phyloP scores from a whole-genome alignment of 495 filamentous ascomycete genomes.

The Poronia punctata region DNA sequence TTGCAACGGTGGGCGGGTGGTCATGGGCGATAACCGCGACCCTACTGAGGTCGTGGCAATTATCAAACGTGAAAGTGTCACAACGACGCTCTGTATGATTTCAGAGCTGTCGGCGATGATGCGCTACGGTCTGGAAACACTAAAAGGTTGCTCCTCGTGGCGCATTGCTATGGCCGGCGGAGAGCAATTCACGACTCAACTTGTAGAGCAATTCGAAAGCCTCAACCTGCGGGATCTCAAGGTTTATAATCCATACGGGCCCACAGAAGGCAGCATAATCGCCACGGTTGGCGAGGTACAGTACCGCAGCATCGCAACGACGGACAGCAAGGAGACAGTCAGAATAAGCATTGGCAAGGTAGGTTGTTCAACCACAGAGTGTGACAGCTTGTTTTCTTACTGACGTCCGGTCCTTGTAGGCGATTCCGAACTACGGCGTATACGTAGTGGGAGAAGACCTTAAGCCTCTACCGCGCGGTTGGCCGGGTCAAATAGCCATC shows the following conservation, averaged over 20 bases:
- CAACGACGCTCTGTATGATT: too few species aligned
- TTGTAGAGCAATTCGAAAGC: background rate
- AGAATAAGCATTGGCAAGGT: too few species aligned
- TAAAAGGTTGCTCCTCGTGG: background rate
- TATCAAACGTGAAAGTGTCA: slow-evolving; percentile 3
- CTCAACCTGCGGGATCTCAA: background rate
- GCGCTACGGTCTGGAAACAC: too few species aligned
- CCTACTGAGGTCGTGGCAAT: slow-evolving; percentile 4
- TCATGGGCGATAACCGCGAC: slow-evolving; percentile 7
- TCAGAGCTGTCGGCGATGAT: too few species aligned
- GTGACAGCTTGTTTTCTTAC: background rate
- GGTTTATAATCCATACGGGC: background rate
- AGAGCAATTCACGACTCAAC: background rate
- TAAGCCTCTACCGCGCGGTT: slow-evolving; percentile 24
- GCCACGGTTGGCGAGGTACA: background rate
- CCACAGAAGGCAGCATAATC: slow-evolving; percentile 1
- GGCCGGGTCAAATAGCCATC: slow-evolving; percentile 15
- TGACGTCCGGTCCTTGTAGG: background rate
- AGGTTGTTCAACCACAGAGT: too few species aligned
- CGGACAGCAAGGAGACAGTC: too few species aligned
- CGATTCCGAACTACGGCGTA: slow-evolving; percentile 18
- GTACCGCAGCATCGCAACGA: background rate
- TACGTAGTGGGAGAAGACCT: slow-evolving; percentile 34
- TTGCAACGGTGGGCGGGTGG: slow-evolving; percentile 7
- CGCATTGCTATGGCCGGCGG: background rate